Percentiles rank a stretch among this genome's conserved stretches.
These are phyloP conservation scores for Babesia sp. DNA, from an alignment of 169 alveolate genomes.

Conservation along the genomic window DNA sequence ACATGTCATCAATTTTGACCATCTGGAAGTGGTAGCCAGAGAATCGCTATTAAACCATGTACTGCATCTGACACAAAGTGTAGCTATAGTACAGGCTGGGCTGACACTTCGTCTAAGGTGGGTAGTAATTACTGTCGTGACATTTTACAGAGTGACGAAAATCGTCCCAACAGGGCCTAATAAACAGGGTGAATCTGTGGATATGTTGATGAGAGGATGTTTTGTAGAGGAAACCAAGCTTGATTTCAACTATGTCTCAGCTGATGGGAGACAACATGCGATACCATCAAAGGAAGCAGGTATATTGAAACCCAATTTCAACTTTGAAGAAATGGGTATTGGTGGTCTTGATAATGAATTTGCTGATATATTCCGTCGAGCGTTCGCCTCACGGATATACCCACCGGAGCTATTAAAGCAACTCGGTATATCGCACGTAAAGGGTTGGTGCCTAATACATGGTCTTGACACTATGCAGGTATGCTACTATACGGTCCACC, in stretches of 20 bases:
- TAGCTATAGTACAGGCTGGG: conserved; percentile 34
- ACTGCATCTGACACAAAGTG: conserved; percentile 54
- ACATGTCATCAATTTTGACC: conserved; percentile 44
- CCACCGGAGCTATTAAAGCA: conserved; percentile 95
- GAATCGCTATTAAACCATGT: conserved; percentile 46
- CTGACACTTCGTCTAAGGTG: conserved; percentile 48
- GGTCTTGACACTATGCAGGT: conserved; percentile 65
- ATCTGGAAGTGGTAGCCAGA: conserved; percentile 27
- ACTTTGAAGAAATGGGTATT: conserved; percentile 89
- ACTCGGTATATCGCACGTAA: conserved; percentile 97
- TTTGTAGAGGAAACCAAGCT: conserved; percentile 38
- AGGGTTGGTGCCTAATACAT: conserved; percentile 72
- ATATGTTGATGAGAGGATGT: conserved; percentile 57
- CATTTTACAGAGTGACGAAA: conserved; percentile 24
- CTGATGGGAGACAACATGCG: conserved; percentile 52
- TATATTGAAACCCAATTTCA: conserved; percentile 80
- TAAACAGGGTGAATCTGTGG: conserved; percentile 20
- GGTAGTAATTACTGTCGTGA: background rate
- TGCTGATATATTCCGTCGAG: conserved; percentile 98
- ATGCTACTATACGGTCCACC: conserved; percentile 99
- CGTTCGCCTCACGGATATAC: conserved; percentile 98
- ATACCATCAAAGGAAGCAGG: conserved; percentile 39
- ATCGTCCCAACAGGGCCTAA: background rate
- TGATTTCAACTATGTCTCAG: conserved; percentile 39
- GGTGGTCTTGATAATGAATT: conserved; percentile 93